Conservation (phyloP, 169 alveolate species). For the Plasmodium vinckei region DNA sequence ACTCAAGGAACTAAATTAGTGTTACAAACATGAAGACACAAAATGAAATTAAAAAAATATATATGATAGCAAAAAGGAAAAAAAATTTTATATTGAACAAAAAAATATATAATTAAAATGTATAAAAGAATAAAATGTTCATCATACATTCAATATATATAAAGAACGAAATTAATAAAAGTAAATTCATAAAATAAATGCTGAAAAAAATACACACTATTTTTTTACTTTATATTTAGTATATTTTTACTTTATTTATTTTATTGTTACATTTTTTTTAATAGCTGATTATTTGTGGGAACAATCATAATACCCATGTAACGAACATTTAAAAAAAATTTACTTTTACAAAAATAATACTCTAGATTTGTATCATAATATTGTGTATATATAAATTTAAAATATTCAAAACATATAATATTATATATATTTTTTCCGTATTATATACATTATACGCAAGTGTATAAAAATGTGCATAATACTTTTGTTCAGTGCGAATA, state of each 20-base stretch:
- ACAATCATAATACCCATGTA: not conserved
- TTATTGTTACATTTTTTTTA: not conserved
- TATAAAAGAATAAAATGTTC: no score
- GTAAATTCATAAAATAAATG: not conserved
- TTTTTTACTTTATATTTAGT: not conserved
- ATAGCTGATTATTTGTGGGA: not conserved
- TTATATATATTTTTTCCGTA: not conserved
- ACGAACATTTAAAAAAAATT: constrained; percentile 6
- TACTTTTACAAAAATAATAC: constrained; percentile 4
- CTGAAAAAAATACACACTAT: not conserved
- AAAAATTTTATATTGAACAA: no score
- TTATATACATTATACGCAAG: not conserved
- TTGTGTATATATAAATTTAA: not conserved
- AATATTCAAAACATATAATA: constrained; percentile 5
- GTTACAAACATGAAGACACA: no score
- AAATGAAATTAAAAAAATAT: no score
- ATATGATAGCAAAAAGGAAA: no score
- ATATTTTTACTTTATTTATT: not conserved
- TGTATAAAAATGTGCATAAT: constrained; percentile 9
- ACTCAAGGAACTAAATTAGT: no score
- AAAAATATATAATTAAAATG: no score
- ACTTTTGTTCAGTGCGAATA: constrained; percentile 12
- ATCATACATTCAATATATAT: no score
- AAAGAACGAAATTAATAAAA: no score
- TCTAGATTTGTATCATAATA: constrained; percentile 3